Percentiles rank a stretch among this genome's conserved stretches.
Conservation (phyloP, 768 basidiomycete species). For the Lactifluus volemus region DNA sequence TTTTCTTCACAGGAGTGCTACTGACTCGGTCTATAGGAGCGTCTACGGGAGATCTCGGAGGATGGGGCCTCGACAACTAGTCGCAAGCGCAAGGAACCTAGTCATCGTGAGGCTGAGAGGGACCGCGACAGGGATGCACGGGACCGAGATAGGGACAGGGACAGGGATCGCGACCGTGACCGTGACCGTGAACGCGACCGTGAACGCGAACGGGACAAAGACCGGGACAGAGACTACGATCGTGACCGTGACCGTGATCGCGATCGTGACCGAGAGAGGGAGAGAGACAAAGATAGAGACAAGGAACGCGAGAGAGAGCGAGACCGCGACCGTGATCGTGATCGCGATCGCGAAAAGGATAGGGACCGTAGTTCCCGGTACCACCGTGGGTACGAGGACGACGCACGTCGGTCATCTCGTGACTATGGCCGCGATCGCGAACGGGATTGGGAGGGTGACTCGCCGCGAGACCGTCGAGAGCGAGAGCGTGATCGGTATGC, state of each 20-base stretch:
- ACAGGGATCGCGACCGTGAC: conserved; percentile 27
- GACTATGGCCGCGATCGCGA: conserved; percentile 25
- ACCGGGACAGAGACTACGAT: conserved; percentile 19
- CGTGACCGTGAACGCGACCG: conserved; percentile 22
- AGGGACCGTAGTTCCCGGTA: conserved; percentile 20
- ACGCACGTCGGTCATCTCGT: conserved; percentile 17
- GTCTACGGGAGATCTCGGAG: conserved; percentile 66
- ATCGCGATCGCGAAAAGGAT: not conserved
- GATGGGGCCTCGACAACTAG: conserved; percentile 77
- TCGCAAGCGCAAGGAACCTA: conserved; percentile 71
- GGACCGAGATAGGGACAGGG: conserved; percentile 30
- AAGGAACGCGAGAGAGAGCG: conserved; percentile 26
- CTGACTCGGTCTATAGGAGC: conserved; percentile 43
- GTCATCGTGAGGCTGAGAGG: conserved; percentile 22
- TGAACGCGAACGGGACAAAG: conserved; percentile 2
- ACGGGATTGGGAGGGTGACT: conserved; percentile 24
- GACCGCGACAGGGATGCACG: conserved; percentile 34
- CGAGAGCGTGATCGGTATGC: conserved; percentile 36
- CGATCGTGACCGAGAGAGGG: conserved; percentile 24
- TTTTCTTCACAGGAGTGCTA: not conserved
- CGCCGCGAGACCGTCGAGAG: conserved; percentile 25
- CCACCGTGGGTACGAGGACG: conserved; percentile 13
- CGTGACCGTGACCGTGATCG: conserved; percentile 1
- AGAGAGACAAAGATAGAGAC: conserved; percentile 29
- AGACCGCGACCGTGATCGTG: conserved; percentile 24